Evolutionary conservation across 129 eudicot species (phyloP).

Genomic region (Tagetes erecta): DNA sequence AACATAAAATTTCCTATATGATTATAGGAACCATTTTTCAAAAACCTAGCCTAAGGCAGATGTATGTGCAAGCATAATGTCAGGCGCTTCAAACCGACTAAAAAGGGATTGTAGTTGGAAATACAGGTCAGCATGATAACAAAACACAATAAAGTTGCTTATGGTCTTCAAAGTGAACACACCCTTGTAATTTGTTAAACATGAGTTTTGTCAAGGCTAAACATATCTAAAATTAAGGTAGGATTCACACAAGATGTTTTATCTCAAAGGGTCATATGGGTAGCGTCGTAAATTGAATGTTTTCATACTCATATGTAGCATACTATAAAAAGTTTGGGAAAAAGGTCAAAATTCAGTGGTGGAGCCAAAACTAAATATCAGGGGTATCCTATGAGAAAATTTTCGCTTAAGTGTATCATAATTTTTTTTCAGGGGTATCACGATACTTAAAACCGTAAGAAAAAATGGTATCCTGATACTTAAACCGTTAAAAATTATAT

Average conservation of each 20-base stretch:
- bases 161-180: background rate
- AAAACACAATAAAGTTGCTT: background rate
- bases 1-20: constrained; percentile 19
- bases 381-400: no score
- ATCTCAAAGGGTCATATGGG: background rate
- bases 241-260: constrained; percentile 1
- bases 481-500: no score
- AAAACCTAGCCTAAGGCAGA: constrained; percentile 15
- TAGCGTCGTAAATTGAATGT: background rate
- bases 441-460: no score
- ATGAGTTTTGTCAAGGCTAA: background rate
- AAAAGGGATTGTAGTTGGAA: constrained; percentile 11
- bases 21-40: constrained; percentile 1
- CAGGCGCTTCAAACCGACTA: constrained; percentile 18
- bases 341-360: background rate
- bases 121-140: background rate
- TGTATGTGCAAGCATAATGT: constrained; percentile 12
- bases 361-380: no score
- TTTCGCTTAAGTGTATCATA: no score
- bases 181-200: background rate
- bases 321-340: background rate
- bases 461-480: no score
- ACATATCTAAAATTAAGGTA: constrained; percentile 4
- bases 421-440: no score
- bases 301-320: background rate